These are phyloP conservation scores for Thinopyrum elongatum DNA, from an alignment of 176 grass and related monocot species.

Conservation along the genomic window DNA sequence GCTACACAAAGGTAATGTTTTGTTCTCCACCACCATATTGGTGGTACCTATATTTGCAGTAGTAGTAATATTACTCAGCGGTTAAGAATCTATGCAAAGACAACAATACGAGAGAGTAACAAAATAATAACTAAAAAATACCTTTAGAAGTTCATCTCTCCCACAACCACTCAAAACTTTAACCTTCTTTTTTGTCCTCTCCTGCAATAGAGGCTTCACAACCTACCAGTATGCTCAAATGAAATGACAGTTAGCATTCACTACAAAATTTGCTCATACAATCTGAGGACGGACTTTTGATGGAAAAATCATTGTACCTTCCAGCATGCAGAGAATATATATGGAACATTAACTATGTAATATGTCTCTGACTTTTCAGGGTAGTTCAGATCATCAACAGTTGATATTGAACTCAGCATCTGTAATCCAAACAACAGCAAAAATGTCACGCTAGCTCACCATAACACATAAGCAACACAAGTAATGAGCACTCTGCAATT, in stretches of 20 bases:
- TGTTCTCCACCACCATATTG: neutral
- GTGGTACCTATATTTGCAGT: neutral
- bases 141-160: conserved; percentile 88
- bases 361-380: conserved; percentile 94
- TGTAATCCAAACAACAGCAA: conserved; percentile 44
- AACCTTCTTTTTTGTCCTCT: conserved; percentile 93
- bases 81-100: neutral
- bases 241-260: conserved; percentile 1
- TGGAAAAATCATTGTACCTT: conserved; percentile 47
- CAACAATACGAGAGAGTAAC: neutral
- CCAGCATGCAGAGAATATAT: conserved; percentile 96
- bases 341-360: conserved; percentile 92
- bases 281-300: neutral
- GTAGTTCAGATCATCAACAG: conserved; percentile 96
- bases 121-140: conserved; percentile 6
- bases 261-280: neutral
- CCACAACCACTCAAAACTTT: conserved; percentile 80
- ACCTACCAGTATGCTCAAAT: conserved; percentile 57
- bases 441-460: conserved; percentile 21
- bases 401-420: conserved; percentile 90
- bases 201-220: conserved; percentile 92
- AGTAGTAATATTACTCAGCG: neutral
- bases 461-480: conserved; percentile 22
- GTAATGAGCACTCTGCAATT: neutral
- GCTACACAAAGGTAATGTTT: neutral